phyloP scores from a whole-genome alignment of 257 asterid species.

The Orobanche coerulescens region DNA sequence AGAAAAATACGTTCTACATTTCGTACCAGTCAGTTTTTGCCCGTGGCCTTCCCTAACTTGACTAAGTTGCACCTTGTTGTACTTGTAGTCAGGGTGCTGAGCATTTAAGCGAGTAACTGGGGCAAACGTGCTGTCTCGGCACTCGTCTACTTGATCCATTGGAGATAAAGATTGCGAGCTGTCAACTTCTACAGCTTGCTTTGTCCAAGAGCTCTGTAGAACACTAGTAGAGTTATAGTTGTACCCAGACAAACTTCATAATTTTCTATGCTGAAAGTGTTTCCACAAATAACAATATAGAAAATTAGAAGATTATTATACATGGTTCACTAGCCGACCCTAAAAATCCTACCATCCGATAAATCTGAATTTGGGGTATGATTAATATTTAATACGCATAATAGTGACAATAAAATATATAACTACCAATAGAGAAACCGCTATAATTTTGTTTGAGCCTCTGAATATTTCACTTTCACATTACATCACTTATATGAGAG shows the following conservation, averaged over 20 bases:
- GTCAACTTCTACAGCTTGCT: slow-evolving; percentile 59
- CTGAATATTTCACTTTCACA: background rate
- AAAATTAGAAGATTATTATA: background rate
- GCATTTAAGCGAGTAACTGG: slow-evolving; percentile 54
- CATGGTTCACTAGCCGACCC: background rate
- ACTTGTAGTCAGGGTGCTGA: slow-evolving; percentile 34
- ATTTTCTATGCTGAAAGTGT: background rate
- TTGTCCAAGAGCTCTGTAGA: slow-evolving; percentile 73
- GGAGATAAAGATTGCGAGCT: slow-evolving; percentile 52
- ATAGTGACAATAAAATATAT: background rate
- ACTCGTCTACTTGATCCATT: slow-evolving; percentile 41
- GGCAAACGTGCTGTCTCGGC: slow-evolving; percentile 54
- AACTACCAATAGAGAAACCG: background rate
- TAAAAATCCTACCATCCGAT: background rate
- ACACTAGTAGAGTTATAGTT: slow-evolving; percentile 14
- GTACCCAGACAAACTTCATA: slow-evolving; percentile 15
- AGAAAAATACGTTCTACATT: slow-evolving; percentile 1
- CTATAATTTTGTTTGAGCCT: background rate
- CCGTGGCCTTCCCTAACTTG: slow-evolving; percentile 35
- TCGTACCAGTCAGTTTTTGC: slow-evolving; percentile 40
- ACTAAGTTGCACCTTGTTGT: slow-evolving; percentile 29
- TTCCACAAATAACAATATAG: background rate
- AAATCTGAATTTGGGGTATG: background rate
- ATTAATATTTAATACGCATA: background rate
- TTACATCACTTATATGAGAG: background rate